phyloP scores from a whole-genome alignment of 23 red algal species.

The Gracilaria gracilis region DNA sequence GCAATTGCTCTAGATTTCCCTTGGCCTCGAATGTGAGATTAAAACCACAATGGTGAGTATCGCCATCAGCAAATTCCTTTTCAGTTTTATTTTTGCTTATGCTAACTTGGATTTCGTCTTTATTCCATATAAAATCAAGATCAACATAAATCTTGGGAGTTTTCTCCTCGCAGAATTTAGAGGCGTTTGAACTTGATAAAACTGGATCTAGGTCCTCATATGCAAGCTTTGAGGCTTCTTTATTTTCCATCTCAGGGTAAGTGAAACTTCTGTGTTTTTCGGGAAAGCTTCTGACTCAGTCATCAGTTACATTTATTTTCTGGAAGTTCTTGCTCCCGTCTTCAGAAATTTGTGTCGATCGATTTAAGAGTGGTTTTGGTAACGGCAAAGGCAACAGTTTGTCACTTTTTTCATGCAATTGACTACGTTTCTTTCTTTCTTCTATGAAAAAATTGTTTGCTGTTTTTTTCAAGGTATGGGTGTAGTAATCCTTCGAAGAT shows the following conservation, averaged over 20 bases:
- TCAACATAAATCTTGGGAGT: not conserved
- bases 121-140: conserved; percentile 23
- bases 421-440: no score
- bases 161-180: not conserved
- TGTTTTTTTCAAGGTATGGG: no score
- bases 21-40: no score
- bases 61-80: conserved; percentile 28
- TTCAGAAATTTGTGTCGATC: no score
- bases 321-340: not conserved
- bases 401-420: no score
- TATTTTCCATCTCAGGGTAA: not conserved
- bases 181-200: not conserved
- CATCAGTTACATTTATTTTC: not conserved
- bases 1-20: no score
- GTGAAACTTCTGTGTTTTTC: not conserved
- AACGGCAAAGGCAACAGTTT: no score
- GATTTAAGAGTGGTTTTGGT: no score
- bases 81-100: not conserved
- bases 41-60: no score
- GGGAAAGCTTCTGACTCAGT: not conserved
- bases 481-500: no score
- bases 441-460: no score
- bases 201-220: not conserved
- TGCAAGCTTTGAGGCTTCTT: not conserved
- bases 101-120: conserved; percentile 10